Base-by-base conservation (phyloP, 2,329 filamentous ascomycete species). In the Fusarium poae region DNA sequence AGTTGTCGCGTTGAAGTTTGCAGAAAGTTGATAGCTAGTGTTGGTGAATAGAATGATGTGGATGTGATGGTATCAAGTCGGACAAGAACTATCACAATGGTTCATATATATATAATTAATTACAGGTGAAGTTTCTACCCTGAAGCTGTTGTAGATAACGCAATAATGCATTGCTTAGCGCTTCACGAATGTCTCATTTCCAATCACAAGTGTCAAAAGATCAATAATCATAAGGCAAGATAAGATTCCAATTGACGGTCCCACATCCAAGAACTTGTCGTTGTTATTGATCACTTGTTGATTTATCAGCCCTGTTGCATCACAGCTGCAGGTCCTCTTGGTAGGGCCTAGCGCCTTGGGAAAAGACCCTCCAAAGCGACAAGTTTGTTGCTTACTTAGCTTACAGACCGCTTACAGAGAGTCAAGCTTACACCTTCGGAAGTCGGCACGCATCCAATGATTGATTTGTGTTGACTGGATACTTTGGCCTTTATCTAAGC, bases 21-120 rank as follows among this genome's bases (percentile, higher is more conserved):
- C 2, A 45, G 1, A 3, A 15, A 13, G 4, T 4, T 7, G 13
- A 27, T n/a, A n/a, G 3, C 18, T 29, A 2, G 11, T 25, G 15
- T 11, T 25, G 3, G 7, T 20, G 25, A 6, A 12, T 3, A n/a
- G 21, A 6, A 2, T 35, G 7, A 42, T 10, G 23, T 5, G 16
- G 11, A 35, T 18, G 8, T 21, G 6, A 2, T 9, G 10, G 4
- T 43, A 11, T 11, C 27, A 2, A 21, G 6, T 3, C 8, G 3
- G 11, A 16, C 5, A 30, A 5, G 2, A 25, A 2, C 23, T 3
- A 2, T 25, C 16, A 6, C 12, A 5, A 13, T 11, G 2, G 1
- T 15, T 4, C 5, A 15, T 52, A 23, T 51, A 37, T 37, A 44
- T 30, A 52, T 0, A 32, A 5, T n/a, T 21, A 11, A 25, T 11